Evolutionary conservation across 768 basidiomycete species (phyloP).

Genomic region (Podaxis rugospora): DNA sequence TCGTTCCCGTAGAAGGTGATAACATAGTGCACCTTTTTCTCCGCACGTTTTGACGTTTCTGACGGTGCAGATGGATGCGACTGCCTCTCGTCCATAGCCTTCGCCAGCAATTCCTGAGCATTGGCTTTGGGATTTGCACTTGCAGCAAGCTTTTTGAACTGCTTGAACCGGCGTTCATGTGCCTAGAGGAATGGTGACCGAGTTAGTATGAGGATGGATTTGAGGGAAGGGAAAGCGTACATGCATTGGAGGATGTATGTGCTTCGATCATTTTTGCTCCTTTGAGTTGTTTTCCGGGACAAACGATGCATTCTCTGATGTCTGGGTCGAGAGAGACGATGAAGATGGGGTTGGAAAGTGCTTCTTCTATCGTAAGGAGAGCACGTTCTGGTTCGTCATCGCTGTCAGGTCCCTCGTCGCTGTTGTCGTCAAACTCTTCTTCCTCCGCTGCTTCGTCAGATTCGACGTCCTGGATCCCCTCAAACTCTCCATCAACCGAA

Average conservation of each 20-base stretch:
- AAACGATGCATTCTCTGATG: slow-evolving; percentile 57
- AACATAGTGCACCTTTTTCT: slow-evolving; percentile 49
- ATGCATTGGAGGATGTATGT: slow-evolving; percentile 62
- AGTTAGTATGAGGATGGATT: slow-evolving; percentile 2
- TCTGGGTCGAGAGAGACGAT: slow-evolving; percentile 51
- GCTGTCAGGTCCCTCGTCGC: slow-evolving; percentile 21
- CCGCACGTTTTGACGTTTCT: slow-evolving; percentile 50
- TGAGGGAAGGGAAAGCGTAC: slow-evolving; percentile 29
- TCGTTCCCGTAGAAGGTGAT: neutral
- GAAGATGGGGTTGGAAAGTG: slow-evolving; percentile 61
- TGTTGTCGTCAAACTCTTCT: slow-evolving; percentile 16
- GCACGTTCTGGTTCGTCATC: slow-evolving; percentile 31
- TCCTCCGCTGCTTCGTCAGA: slow-evolving; percentile 11
- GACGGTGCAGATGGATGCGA: slow-evolving; percentile 19
- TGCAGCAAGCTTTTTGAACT: slow-evolving; percentile 39
- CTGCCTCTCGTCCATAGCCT: slow-evolving; percentile 22
- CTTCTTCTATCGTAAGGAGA: slow-evolving; percentile 52
- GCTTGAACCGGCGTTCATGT: slow-evolving; percentile 57
- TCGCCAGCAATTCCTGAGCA: slow-evolving; percentile 41
- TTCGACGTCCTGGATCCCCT: slow-evolving; percentile 19
- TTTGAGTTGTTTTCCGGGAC: slow-evolving; percentile 73
- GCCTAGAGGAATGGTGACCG: slow-evolving; percentile 33
- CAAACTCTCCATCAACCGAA: slow-evolving; percentile 18
- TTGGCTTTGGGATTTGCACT: slow-evolving; percentile 37
- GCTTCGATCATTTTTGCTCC: slow-evolving; percentile 46